Conservation (phyloP, 495 filamentous ascomycete species). For the Aeminium ludgeri region DNA sequence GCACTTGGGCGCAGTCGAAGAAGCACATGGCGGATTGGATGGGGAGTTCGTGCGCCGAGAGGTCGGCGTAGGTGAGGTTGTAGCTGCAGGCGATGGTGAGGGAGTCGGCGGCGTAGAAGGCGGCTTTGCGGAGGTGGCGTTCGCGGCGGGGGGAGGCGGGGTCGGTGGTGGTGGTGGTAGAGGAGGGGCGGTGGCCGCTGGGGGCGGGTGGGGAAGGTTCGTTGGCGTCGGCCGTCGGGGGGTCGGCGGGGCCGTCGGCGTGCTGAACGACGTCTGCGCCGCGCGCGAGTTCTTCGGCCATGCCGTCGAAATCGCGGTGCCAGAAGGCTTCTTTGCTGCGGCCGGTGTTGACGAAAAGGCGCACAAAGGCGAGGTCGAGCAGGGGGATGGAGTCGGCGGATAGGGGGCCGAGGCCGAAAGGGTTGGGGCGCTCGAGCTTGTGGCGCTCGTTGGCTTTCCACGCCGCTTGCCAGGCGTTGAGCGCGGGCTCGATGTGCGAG, state of each 20-base stretch:
- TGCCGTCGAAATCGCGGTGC: slow-evolving; percentile 82
- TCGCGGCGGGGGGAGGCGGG: slow-evolving; percentile 49
- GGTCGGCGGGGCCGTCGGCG: slow-evolving; percentile 43
- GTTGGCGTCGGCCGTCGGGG: slow-evolving; percentile 32
- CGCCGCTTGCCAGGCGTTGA: slow-evolving; percentile 87
- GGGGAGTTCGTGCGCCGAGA: slow-evolving; percentile 76
- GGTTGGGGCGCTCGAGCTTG: slow-evolving; percentile 76
- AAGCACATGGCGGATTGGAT: slow-evolving; percentile 84
- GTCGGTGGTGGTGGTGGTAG: slow-evolving; percentile 3
- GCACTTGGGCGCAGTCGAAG: slow-evolving; percentile 91
- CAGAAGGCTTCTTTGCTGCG: slow-evolving; percentile 88
- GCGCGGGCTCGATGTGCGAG: slow-evolving; percentile 82
- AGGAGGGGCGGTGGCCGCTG: slow-evolving; percentile 13
- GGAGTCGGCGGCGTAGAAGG: slow-evolving; percentile 87
- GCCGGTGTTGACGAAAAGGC: slow-evolving; percentile 82
- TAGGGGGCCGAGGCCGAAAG: slow-evolving; percentile 71
- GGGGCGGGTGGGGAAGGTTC: slow-evolving; percentile 29
- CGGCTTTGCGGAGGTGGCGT: slow-evolving; percentile 78
- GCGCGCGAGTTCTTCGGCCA: slow-evolving; percentile 76
- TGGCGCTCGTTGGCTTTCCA: slow-evolving; percentile 82
- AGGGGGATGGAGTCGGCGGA: slow-evolving; percentile 88
- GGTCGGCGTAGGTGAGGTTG: slow-evolving; percentile 72
- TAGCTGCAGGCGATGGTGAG: slow-evolving; percentile 78
- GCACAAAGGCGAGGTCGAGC: slow-evolving; percentile 86
- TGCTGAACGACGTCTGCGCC: slow-evolving; percentile 63